phyloP scores from a whole-genome alignment of 2,329 filamentous ascomycete species.

The Botrytis medusae region DNA sequence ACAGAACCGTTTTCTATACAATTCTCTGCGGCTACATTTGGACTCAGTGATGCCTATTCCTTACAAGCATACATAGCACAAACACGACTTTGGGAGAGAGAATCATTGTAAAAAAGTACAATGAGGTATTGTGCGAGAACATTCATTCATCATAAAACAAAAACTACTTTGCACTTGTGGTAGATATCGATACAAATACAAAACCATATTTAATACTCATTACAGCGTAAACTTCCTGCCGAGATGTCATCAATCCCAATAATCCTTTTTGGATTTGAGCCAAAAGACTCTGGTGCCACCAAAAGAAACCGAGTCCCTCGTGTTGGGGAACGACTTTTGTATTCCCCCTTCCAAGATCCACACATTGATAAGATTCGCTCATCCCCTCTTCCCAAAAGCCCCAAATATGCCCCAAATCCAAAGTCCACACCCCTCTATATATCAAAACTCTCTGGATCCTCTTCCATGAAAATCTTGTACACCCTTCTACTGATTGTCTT shows the following conservation, averaged over 20 bases:
- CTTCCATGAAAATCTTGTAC: constrained; percentile 59
- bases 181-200: background rate
- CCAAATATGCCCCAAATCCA: background rate
- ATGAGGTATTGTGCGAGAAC: background rate
- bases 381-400: background rate
- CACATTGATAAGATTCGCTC: constrained; percentile 39
- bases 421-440: constrained; percentile 21
- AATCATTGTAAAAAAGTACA: background rate
- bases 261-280: background rate
- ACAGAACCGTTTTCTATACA: background rate
- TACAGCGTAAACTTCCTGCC: background rate
- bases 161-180: background rate
- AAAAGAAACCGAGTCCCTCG: background rate
- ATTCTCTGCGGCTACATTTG: background rate
- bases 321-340: background rate
- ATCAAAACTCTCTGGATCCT: constrained; percentile 44
- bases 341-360: background rate
- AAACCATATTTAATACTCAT: background rate
- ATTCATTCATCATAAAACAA: background rate
- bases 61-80: background rate
- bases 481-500: constrained; percentile 59
- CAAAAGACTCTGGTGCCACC: background rate
- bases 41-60: background rate
- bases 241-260: background rate
- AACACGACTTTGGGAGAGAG: background rate